Conservation (phyloP, 148 eudicot species). For the Polygonum maritimum region DNA sequence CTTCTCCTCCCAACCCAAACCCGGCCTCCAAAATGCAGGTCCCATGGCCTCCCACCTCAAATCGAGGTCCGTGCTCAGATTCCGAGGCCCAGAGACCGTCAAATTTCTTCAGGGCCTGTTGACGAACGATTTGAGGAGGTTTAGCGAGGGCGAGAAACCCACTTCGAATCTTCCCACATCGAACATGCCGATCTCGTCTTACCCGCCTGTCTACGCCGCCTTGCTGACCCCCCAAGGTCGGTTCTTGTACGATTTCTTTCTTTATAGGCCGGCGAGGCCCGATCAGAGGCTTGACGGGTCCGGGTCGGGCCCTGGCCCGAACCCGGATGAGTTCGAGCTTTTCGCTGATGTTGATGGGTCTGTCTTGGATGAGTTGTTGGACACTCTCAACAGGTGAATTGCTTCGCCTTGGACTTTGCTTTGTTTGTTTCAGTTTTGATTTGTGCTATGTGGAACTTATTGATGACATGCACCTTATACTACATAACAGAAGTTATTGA, state of each 20-base stretch:
- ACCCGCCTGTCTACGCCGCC: constrained; percentile 61
- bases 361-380: constrained; percentile 69
- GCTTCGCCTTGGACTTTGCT: not conserved
- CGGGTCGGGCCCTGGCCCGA: constrained; percentile 64
- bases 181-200: constrained; percentile 38
- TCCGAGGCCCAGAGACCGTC: constrained; percentile 76
- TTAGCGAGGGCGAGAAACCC: constrained; percentile 21
- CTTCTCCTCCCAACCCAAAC: constrained; percentile 27
- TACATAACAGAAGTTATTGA: too few species aligned
- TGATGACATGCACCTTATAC: too few species aligned
- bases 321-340: constrained; percentile 38
- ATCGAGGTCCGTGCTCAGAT: constrained; percentile 66
- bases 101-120: constrained; percentile 73
- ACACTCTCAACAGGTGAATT: constrained; percentile 51
- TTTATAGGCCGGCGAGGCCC: constrained; percentile 47
- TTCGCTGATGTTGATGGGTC: constrained; percentile 75
- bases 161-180: constrained; percentile 33
- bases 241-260: constrained; percentile 75
- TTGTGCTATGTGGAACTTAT: too few species aligned
- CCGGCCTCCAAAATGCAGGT: constrained; percentile 45
- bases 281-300: constrained; percentile 60
- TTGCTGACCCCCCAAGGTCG: constrained; percentile 78
- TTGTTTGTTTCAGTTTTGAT: too few species aligned
- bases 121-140: constrained; percentile 65
- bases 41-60: constrained; percentile 65